Conservation (phyloP, 192 early-diverging fungal genomes). For the Coemansia sp. region DNA sequence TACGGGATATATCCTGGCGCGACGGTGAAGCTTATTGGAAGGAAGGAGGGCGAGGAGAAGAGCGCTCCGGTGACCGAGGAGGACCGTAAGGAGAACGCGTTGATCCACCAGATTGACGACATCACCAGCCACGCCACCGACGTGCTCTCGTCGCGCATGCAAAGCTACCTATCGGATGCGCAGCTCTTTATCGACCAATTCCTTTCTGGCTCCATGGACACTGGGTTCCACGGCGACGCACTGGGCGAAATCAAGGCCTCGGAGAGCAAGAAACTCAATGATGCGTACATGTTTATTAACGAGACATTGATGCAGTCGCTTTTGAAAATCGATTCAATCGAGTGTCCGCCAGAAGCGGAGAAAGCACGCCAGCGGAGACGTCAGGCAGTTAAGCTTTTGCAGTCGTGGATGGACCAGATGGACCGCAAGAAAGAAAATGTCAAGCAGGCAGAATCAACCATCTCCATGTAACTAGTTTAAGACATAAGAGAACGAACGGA, state of each 20-base stretch:
- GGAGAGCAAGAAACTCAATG: conserved; percentile 61
- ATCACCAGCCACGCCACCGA: conserved; percentile 43
- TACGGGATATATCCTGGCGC: conserved; percentile 75
- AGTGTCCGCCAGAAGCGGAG: conserved; percentile 64
- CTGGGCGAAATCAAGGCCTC: conserved; percentile 33
- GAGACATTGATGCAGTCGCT: conserved; percentile 79
- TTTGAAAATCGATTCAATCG: conserved; percentile 71
- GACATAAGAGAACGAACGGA: conserved; percentile 9
- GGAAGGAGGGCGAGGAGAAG: conserved; percentile 41
- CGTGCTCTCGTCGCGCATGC: conserved; percentile 45
- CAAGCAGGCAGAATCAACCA: conserved; percentile 51
- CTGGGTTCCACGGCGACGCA: conserved; percentile 34
- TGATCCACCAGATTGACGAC: conserved; percentile 49
- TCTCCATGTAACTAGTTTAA: no score
- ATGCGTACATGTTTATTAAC: conserved; percentile 60
- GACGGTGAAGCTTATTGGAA: conserved; percentile 69
- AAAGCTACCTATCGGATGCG: conserved; percentile 44
- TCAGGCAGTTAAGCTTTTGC: conserved; percentile 67
- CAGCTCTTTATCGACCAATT: conserved; percentile 50
- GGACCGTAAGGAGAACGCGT: conserved; percentile 44
- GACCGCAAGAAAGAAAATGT: conserved; percentile 65
- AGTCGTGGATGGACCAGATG: conserved; percentile 71
- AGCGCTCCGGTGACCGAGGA: conserved; percentile 26
- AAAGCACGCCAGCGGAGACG: conserved; percentile 67
- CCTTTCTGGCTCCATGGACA: conserved; percentile 22